Conservation (phyloP, 352 stramenopile species). For the Pythium sukuiense region DNA sequence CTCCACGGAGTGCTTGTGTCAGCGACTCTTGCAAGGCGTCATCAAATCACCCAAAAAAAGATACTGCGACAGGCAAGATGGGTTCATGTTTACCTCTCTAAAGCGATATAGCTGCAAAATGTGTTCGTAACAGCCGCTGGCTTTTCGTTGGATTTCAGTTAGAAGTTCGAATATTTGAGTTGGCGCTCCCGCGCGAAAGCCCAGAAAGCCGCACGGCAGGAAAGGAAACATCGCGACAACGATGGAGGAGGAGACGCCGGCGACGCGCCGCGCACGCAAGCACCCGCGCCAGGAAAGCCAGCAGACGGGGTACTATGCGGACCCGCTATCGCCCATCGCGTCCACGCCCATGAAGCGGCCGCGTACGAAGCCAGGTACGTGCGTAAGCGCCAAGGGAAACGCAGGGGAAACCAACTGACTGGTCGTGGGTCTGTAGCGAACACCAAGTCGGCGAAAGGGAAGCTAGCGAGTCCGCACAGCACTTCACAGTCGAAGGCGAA, state of each 20-base stretch:
- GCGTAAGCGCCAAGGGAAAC: constrained; percentile 1
- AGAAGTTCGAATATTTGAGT: constrained; percentile 21
- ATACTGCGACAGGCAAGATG: constrained; percentile 1
- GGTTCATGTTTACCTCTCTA: background rate
- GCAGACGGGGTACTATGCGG: constrained; percentile 62
- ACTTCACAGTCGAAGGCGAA: constrained; percentile 22
- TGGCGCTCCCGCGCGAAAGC: constrained; percentile 20
- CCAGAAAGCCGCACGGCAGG: constrained; percentile 2
- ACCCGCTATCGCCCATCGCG: constrained; percentile 79
- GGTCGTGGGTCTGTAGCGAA: constrained; percentile 32
- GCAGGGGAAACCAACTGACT: constrained; percentile 5
- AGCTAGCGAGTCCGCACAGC: constrained; percentile 27
- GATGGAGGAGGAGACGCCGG: constrained; percentile 19
- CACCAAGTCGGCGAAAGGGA: constrained; percentile 49
- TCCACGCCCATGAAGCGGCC: constrained; percentile 83
- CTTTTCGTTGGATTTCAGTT: constrained; percentile 17
- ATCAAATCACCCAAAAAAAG: constrained; percentile 18
- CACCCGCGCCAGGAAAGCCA: constrained; percentile 17
- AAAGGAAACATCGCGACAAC: constrained; percentile 21
- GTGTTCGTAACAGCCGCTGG: constrained; percentile 20
- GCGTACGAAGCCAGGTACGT: constrained; percentile 46
- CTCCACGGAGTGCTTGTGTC: background rate
- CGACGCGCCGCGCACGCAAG: constrained; percentile 17
- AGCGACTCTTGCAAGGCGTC: background rate
- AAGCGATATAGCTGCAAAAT: constrained; percentile 9